These are phyloP conservation scores for Flaveria brownii DNA, from an alignment of 129 eudicot species.

Conservation along the genomic window DNA sequence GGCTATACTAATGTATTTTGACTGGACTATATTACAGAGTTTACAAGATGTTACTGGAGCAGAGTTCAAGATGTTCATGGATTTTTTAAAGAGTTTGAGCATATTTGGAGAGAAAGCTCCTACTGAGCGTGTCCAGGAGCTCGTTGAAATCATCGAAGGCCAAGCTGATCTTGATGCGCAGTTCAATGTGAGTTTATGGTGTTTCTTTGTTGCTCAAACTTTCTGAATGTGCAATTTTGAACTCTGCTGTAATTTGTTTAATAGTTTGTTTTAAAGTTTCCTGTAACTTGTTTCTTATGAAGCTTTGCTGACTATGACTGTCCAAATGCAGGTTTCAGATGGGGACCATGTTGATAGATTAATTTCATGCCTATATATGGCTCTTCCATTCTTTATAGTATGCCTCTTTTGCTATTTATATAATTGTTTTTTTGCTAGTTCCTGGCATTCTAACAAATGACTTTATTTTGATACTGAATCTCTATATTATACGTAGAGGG, in stretches of 20 bases:
- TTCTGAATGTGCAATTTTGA: conserved; percentile 2
- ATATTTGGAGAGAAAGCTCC: conserved; percentile 93
- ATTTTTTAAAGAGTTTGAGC: conserved; percentile 76
- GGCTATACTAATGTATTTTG: background rate
- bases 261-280: conserved; percentile 8
- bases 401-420: background rate
- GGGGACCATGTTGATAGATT: conserved; percentile 84
- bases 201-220: conserved; percentile 8
- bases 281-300: background rate
- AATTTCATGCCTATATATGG: conserved; percentile 86
- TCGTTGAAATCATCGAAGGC: conserved; percentile 73
- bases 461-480: conserved; percentile 18
- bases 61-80: conserved; percentile 89
- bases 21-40: conserved; percentile 52
- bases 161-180: conserved; percentile 95
- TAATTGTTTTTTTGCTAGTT: background rate
- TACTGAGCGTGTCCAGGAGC: conserved; percentile 77
- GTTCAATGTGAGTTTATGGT: conserved; percentile 57
- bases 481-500: conserved; percentile 57
- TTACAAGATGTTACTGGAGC: conserved; percentile 92
- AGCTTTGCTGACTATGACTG: conserved; percentile 20
- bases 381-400: conserved; percentile 86
- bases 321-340: conserved; percentile 63
- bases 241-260: background rate
- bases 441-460: background rate